Evolutionary conservation across 495 filamentous ascomycete genomes (phyloP).

Genomic region (Hypoxylon crocopeplum): DNA sequence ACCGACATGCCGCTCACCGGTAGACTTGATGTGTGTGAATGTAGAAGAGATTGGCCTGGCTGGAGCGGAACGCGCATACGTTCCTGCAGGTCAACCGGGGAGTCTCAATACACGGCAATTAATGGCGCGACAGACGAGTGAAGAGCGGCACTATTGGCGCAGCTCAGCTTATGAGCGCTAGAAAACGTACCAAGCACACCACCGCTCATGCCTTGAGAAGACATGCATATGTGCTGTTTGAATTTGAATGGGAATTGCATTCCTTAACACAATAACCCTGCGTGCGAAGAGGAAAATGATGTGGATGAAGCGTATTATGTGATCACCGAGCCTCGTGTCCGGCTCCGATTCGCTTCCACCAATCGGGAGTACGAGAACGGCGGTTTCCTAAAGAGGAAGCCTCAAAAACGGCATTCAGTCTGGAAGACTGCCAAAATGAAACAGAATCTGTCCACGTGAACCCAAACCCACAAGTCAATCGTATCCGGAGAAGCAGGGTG

Average conservation of each 20-base stretch:
- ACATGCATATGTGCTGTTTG: not conserved
- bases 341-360: constrained; percentile 22
- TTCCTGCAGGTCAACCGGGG: constrained; percentile 33
- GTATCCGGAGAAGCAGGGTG: not conserved
- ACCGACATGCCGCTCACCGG: constrained; percentile 36
- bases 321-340: constrained; percentile 30
- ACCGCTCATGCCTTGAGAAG: not conserved
- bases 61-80: constrained; percentile 22
- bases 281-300: not conserved
- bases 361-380: constrained; percentile 19
- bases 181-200: constrained; percentile 1
- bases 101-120: constrained; percentile 35
- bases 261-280: not conserved
- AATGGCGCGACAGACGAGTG: constrained; percentile 24
- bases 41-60: constrained; percentile 29
- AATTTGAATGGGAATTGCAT: not conserved
- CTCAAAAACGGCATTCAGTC: constrained; percentile 5
- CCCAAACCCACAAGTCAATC: constrained; percentile 1
- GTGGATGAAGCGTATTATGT: constrained; percentile 3
- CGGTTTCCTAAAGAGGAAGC: constrained; percentile 32
- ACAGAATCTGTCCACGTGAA: constrained; percentile 5
- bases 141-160: constrained; percentile 27
- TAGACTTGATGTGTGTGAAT: constrained; percentile 28
- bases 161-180: constrained; percentile 23
- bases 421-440: not conserved